Percentiles rank a stretch among this genome's conserved stretches.
phyloP scores from a whole-genome alignment of 345 rosid species.

The Balakata baccata region DNA sequence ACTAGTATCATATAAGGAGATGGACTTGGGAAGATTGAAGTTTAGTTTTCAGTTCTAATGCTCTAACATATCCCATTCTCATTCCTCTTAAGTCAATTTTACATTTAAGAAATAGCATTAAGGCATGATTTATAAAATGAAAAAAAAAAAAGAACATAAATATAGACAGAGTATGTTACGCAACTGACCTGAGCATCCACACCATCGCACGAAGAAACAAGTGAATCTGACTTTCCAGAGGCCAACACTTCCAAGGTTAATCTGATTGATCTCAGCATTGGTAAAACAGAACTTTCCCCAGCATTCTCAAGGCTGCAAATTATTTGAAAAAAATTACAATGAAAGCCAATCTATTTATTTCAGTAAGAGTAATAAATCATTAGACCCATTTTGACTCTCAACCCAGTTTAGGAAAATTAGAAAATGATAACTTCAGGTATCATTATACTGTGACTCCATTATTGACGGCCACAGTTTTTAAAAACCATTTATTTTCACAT shows the following conservation, averaged over 20 bases:
- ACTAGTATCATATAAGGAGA: neutral
- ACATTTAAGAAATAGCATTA: neutral
- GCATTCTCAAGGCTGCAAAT: conserved; percentile 92
- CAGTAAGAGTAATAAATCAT: neutral
- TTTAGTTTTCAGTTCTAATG: neutral
- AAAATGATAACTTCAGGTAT: neutral
- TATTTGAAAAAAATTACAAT: conserved; percentile 11
- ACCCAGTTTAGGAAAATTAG: neutral
- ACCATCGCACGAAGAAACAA: conserved; percentile 46
- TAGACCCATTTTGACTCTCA: neutral
- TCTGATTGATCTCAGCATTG: conserved; percentile 85
- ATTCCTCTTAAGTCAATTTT: neutral
- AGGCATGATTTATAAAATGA: neutral
- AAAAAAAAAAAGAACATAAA: neutral
- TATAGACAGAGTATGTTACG: neutral
- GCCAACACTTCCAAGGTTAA: conserved; percentile 57
- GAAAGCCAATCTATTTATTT: neutral
- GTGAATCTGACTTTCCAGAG: conserved; percentile 41
- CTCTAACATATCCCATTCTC: neutral
- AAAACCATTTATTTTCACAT: conserved; percentile 3
- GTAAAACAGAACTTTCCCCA: conserved; percentile 78
- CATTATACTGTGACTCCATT: neutral
- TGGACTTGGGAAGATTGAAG: neutral
- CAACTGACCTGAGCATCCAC: conserved; percentile 67
- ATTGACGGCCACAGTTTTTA: neutral